Conservation (phyloP, 2,329 filamentous ascomycete genomes). For the Botryotinia convoluta region DNA sequence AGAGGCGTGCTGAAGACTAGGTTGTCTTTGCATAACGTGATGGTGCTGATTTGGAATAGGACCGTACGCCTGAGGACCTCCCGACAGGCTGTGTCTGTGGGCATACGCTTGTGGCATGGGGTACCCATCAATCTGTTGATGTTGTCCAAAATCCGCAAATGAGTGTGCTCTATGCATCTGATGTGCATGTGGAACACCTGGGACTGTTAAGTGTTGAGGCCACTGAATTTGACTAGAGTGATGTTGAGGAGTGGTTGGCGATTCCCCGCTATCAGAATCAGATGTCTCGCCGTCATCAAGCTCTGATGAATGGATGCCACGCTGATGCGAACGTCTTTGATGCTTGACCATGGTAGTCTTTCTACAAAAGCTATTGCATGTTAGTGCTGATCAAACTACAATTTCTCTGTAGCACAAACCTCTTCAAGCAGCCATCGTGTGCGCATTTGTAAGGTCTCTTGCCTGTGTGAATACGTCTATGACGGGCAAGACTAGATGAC, state of each 20-base stretch:
- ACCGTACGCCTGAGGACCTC: constrained; percentile 46
- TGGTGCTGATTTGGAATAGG: constrained; percentile 44
- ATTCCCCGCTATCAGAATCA: constrained; percentile 48
- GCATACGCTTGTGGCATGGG: constrained; percentile 40
- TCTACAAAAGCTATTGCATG: constrained; percentile 58
- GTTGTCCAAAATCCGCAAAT: constrained; percentile 52
- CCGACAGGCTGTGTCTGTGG: constrained; percentile 49
- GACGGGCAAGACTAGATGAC: constrained; percentile 43
- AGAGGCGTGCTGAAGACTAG: constrained; percentile 36
- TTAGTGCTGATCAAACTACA: constrained; percentile 22
- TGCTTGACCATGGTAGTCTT: constrained; percentile 72
- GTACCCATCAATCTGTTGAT: constrained; percentile 42
- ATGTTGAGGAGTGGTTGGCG: constrained; percentile 54
- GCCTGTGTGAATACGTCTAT: constrained; percentile 70
- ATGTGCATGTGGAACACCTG: constrained; percentile 34
- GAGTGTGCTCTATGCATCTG: constrained; percentile 51
- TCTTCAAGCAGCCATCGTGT: constrained; percentile 42
- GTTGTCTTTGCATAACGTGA: constrained; percentile 41
- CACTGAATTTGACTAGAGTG: constrained; percentile 50
- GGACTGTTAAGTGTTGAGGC: constrained; percentile 46
- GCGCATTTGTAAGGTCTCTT: constrained; percentile 65
- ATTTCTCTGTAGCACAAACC: constrained; percentile 28
- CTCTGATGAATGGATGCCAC: constrained; percentile 55
- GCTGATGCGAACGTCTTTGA: constrained; percentile 59
- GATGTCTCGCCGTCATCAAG: constrained; percentile 40